Evolutionary conservation across 2,329 filamentous ascomycete genomes (phyloP).

Genomic region (Cladosporium sp.): DNA sequence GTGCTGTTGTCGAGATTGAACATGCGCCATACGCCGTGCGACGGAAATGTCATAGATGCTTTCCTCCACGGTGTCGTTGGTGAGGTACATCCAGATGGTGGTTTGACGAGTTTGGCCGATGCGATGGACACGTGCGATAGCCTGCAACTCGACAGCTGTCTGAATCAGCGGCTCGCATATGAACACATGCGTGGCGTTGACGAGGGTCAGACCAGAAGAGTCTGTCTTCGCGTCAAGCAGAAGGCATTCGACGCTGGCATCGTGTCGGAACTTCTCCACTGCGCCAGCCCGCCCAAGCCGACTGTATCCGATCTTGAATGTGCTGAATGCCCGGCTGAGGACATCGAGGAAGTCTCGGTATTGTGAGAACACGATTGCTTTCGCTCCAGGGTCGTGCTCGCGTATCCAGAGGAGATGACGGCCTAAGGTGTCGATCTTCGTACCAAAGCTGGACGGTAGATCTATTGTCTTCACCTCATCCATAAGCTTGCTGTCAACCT

Average conservation of each 20-base stretch:
- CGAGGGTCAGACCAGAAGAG: constrained; percentile 82
- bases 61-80: constrained; percentile 88
- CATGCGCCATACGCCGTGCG: constrained; percentile 70
- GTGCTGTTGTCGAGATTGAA: constrained; percentile 42
- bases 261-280: constrained; percentile 70
- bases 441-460: constrained; percentile 68
- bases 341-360: constrained; percentile 77
- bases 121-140: constrained; percentile 88
- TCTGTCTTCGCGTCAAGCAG: constrained; percentile 86
- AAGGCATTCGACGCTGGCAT: constrained; percentile 74
- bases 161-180: constrained; percentile 92
- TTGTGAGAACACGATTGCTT: constrained; percentile 93
- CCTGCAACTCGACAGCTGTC: constrained; percentile 88
- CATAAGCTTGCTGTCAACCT: constrained; percentile 67
- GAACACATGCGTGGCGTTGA: constrained; percentile 91
- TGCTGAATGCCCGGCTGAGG: constrained; percentile 63
- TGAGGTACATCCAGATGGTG: constrained; percentile 91
- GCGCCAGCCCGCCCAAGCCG: constrained; percentile 66
- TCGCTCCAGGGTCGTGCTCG: constrained; percentile 76
- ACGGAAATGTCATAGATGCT: constrained; percentile 87
- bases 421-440: constrained; percentile 73
- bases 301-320: constrained; percentile 69
- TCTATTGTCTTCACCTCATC: constrained; percentile 79
- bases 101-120: constrained; percentile 88
- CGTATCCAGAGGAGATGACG: constrained; percentile 84